Conservation (phyloP, 768 basidiomycete genomes). For the Saitozyma podzolica region DNA sequence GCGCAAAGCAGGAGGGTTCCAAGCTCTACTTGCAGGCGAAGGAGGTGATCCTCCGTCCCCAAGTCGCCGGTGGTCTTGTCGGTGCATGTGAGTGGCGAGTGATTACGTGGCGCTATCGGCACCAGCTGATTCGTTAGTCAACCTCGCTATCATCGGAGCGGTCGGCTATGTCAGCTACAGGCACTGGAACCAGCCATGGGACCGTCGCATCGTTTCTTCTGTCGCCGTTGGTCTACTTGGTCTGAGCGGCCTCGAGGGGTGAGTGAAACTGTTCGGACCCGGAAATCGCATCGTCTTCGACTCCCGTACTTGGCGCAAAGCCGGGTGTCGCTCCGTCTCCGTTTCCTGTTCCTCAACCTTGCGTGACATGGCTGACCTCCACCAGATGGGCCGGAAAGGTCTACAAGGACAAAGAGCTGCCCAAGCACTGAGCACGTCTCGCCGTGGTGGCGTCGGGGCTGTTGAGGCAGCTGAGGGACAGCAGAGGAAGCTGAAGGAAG, state of each 20-base stretch:
- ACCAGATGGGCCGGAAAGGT: conserved; percentile 56
- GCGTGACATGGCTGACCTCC: not conserved
- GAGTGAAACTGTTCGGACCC: conserved; percentile 36
- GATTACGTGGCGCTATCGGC: not conserved
- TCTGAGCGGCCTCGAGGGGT: conserved; percentile 71
- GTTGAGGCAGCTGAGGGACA: too few species aligned
- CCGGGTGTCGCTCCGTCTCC: too few species aligned
- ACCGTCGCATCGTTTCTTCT: conserved; percentile 63
- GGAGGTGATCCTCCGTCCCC: conserved; percentile 65
- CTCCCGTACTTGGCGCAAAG: not conserved
- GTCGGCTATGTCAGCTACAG: conserved; percentile 66
- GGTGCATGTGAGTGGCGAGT: conserved; percentile 59
- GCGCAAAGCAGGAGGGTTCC: conserved; percentile 60
- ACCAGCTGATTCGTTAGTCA: conserved; percentile 55
- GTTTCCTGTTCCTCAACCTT: not conserved
- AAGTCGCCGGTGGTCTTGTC: conserved; percentile 66
- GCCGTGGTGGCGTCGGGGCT: too few species aligned
- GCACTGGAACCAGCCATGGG: conserved; percentile 72
- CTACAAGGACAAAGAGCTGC: conserved; percentile 53
- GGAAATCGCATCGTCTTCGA: not conserved
- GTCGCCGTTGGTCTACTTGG: conserved; percentile 63
- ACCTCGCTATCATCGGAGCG: conserved; percentile 60
- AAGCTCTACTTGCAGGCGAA: conserved; percentile 59
- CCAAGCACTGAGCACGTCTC: too few species aligned
- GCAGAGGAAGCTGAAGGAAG: too few species aligned